These are phyloP conservation scores for Cadophora sp. DNA, from an alignment of 2,329 filamentous ascomycete species.

Conservation along the genomic window DNA sequence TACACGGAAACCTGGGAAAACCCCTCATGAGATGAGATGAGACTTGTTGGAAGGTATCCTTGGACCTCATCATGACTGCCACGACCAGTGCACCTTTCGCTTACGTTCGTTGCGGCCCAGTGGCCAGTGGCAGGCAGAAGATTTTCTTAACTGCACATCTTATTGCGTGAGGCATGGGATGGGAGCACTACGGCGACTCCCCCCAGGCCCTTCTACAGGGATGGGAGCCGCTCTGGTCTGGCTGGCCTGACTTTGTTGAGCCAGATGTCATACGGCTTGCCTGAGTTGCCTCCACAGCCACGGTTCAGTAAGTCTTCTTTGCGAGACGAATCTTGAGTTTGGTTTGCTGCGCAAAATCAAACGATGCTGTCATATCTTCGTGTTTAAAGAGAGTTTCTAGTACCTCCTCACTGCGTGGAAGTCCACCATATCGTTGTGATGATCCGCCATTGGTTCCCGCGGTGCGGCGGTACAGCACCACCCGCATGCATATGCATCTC, in stretches of 20 bases:
- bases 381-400: not conserved
- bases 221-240: not conserved
- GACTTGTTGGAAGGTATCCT: not conserved
- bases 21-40: constrained; percentile 4
- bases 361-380: not conserved
- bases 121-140: constrained; percentile 4
- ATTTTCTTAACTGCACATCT: constrained; percentile 27
- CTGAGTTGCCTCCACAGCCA: not conserved
- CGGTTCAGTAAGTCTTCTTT: too few relatives aligned
- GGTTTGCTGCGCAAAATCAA: constrained; percentile 1
- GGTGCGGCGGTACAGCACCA: constrained; percentile 4
- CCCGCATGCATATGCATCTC: constrained; percentile 18
- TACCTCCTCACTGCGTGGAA: not conserved
- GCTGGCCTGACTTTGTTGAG: too few relatives aligned
- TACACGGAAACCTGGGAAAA: constrained; percentile 16
- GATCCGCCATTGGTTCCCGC: constrained; percentile 6
- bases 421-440: not conserved
- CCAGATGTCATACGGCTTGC: not conserved
- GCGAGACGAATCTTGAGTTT: not conserved
- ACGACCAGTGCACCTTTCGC: constrained; percentile 7
- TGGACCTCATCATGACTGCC: not conserved
- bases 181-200: constrained; percentile 4
- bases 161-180: not conserved
- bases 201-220: not conserved
- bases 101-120: not conserved